Evolutionary conservation across 805 yeast species (phyloP), one percentile per base, ranked within the genome.

Genomic region (Metschnikowia arizonensis): DNA sequence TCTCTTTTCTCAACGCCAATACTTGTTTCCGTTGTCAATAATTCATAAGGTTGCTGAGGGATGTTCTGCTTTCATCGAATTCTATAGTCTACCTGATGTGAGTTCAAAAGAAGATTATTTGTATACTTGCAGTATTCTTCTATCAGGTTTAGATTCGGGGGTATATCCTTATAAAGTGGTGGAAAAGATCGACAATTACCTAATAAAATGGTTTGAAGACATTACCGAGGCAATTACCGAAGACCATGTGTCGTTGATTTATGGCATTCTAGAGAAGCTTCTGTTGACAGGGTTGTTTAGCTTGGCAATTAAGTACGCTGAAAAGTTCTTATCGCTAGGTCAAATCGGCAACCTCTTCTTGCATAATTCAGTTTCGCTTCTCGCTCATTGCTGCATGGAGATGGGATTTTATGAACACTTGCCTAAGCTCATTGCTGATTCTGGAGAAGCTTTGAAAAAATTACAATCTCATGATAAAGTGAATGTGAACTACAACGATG

Each of bases 381-480:
- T 42, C 14, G 35, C 46, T 15, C 42, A 30, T 5, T 40, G 48
- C 33, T 33, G 31, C 17, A 32, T 51, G 17, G 47, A 41, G 35
- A 15, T 29, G n/a, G 33, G 40, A 4, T 32, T 29, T 3, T 28
- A 33, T 1, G 40, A 40, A 5, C 42, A 50, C 17, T 42, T 54
- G n/a, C 52, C 62, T 1, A 49, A 50, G 6, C 32, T 51, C 4
- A 48, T 65, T 40, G 44, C 50, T 12, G 32, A 34, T 2, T 50
- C 50, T 5, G 57, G 56, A 4, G 25, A 30, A 8, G 30, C 33
- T n/a, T 41, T 42, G 40, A 52, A 44, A 26, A 11, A 34, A n/a
- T 18, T 36, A 8, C 35, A 32, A 19, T 14, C 39, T 10, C 14
- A 31, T n/a, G 34, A n/a, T 12, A 19, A 39, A 8, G 17, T 39